These are phyloP conservation scores for Boletus rubroflammeus DNA, from an alignment of 768 basidiomycete species.

Conservation along the genomic window DNA sequence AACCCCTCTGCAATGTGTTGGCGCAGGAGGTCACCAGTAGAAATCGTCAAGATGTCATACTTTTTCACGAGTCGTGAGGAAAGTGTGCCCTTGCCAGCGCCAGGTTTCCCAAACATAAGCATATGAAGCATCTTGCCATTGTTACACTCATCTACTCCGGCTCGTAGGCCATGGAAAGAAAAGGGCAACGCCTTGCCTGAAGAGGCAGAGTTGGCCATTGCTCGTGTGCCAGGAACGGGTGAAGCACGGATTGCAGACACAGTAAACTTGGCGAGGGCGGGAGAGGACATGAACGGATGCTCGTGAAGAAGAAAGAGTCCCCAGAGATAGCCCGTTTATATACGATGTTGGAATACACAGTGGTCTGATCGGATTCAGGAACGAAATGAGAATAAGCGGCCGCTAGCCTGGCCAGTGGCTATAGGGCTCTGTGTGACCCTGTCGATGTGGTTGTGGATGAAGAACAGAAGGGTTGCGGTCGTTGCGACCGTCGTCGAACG, in stretches of 20 bases:
- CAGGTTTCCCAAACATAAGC: constrained; percentile 60
- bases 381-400: background rate
- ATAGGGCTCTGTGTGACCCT: constrained; percentile 2
- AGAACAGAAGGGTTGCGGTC: background rate
- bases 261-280: constrained; percentile 13
- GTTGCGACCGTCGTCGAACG: constrained; percentile 1
- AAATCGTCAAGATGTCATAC: constrained; percentile 74
- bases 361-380: constrained; percentile 8
- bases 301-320: background rate
- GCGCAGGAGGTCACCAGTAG: constrained; percentile 81
- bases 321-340: constrained; percentile 12
- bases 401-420: background rate
- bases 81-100: constrained; percentile 84
- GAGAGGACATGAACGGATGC: constrained; percentile 16
- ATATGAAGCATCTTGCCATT: constrained; percentile 38
- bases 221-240: constrained; percentile 15
- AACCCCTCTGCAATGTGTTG: constrained; percentile 70
- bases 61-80: constrained; percentile 70
- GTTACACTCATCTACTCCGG: constrained; percentile 22
- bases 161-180: constrained; percentile 43
- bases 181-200: constrained; percentile 47
- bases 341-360: constrained; percentile 13
- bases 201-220: constrained; percentile 30
- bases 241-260: constrained; percentile 9
- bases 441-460: background rate